phyloP scores from a whole-genome alignment of 306 rosid species.

The Cicer arietinum region DNA sequence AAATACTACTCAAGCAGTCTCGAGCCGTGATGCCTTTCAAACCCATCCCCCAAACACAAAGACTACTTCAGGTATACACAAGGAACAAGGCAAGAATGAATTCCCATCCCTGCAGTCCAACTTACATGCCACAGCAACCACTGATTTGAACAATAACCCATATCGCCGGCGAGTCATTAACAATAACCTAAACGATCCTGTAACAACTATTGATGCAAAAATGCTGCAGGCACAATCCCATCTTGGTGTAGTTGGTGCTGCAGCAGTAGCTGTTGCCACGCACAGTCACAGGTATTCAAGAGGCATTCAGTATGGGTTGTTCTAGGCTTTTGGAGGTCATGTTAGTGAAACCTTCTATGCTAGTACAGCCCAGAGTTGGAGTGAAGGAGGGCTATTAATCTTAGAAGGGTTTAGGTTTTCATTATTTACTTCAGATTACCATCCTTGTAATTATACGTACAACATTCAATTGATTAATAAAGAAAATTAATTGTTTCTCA shows the following conservation, averaged over 20 bases:
- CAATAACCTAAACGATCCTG: constrained; percentile 45
- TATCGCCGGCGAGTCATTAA: constrained; percentile 50
- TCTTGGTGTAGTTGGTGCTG: constrained; percentile 62
- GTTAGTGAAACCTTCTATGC: constrained; percentile 20
- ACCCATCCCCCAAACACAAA: constrained; percentile 45
- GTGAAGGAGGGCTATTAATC: constrained; percentile 26
- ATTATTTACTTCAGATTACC: constrained; percentile 35
- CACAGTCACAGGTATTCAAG: constrained; percentile 61
- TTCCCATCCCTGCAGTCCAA: constrained; percentile 42
- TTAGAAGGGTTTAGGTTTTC: constrained; percentile 35
- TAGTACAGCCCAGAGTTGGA: neutral
- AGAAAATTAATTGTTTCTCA: constrained; percentile 29
- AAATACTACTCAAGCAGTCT: constrained; percentile 47
- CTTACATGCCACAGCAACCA: constrained; percentile 42
- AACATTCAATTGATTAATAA: constrained; percentile 49
- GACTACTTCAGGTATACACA: constrained; percentile 43
- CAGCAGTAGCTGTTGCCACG: constrained; percentile 62
- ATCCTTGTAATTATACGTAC: constrained; percentile 50
- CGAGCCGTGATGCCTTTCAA: constrained; percentile 48
- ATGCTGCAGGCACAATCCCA: constrained; percentile 62
- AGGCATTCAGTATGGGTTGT: constrained; percentile 52
- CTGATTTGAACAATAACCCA: constrained; percentile 52
- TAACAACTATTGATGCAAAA: constrained; percentile 45
- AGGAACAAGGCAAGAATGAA: constrained; percentile 44
- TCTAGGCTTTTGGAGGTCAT: constrained; percentile 40